Evolutionary conservation across 768 basidiomycete species (phyloP).

Genomic region (Sarcodon aspratus): DNA sequence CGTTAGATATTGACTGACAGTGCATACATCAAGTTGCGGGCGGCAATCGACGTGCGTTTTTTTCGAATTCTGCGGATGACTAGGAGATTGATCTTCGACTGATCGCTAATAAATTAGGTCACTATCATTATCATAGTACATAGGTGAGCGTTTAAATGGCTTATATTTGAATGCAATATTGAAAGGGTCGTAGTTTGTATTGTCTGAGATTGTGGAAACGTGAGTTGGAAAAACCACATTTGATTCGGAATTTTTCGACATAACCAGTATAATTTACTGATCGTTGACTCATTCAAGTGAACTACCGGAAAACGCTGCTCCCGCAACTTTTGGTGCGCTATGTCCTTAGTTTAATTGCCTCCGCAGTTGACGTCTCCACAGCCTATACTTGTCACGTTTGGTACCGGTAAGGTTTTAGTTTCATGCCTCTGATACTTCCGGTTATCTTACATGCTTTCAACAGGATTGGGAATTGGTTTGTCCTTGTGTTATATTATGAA

Average conservation of each 20-base stretch:
- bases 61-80: too few species aligned
- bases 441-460: too few species aligned
- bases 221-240: background rate
- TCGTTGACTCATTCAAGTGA: background rate
- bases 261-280: background rate
- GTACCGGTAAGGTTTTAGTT: background rate
- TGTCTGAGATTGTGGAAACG: background rate
- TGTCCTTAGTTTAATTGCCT: background rate
- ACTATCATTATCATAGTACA: too few species aligned
- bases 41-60: too few species aligned
- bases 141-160: too few species aligned
- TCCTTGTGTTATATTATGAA: too few species aligned
- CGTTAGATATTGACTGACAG: too few species aligned
- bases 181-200: background rate
- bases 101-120: background rate
- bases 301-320: background rate
- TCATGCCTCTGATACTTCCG: too few species aligned
- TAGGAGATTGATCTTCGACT: background rate
- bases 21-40: too few species aligned
- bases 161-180: background rate
- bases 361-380: background rate
- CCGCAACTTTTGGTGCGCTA: background rate
- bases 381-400: background rate
- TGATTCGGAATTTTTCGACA: too few species aligned
- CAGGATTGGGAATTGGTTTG: too few species aligned